phyloP scores from a whole-genome alignment of 306 rosid species.

The Fragaria iinumae region DNA sequence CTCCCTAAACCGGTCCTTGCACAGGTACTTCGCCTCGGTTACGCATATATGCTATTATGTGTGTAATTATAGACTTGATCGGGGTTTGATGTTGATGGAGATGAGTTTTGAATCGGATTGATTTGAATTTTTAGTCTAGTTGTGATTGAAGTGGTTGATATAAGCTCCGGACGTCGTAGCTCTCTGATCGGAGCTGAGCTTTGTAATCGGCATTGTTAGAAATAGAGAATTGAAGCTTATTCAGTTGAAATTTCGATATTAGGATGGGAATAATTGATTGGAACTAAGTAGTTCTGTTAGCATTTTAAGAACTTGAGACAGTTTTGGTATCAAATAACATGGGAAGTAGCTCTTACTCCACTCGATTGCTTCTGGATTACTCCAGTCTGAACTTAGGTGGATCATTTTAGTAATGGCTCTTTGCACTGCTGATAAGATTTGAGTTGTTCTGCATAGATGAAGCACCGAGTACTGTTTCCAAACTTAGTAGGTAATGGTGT shows the following conservation, averaged over 20 bases:
- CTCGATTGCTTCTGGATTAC: background rate
- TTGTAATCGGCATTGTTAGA: background rate
- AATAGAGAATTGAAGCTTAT: background rate
- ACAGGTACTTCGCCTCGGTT: constrained; percentile 44
- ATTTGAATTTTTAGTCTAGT: constrained; percentile 6
- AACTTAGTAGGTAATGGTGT: background rate
- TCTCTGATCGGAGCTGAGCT: background rate
- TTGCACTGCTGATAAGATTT: background rate
- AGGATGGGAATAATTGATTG: background rate
- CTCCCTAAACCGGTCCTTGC: constrained; percentile 83
- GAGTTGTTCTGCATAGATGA: background rate
- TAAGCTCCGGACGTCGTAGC: background rate
- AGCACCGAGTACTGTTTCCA: background rate
- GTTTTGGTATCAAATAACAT: background rate
- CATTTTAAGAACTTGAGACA: background rate
- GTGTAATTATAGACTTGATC: background rate
- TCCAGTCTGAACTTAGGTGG: background rate
- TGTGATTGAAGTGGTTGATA: constrained; percentile 21
- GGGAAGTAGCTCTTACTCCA: background rate
- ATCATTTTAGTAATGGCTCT: background rate
- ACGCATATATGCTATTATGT: background rate
- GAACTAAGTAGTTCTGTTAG: constrained; percentile 1
- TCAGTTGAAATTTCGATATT: background rate
- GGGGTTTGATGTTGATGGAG: constrained; percentile 18
- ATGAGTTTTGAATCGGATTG: constrained; percentile 18